Evolutionary conservation across 108 stramenopile genomes (phyloP).

Genomic region (Pseudonitzschia multiseries): DNA sequence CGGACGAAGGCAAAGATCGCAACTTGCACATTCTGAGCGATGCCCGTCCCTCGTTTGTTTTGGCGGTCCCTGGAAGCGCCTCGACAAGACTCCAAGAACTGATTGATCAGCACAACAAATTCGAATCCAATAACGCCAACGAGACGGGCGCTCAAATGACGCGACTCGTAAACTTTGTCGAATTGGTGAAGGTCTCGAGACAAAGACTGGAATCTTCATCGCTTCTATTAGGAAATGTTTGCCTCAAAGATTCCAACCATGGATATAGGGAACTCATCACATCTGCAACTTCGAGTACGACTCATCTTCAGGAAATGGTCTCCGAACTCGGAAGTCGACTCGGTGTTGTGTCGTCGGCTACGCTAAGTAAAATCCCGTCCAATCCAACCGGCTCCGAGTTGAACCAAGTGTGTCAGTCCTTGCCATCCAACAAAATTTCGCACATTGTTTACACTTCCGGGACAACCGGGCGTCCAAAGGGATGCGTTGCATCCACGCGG

Average conservation of each 20-base stretch:
- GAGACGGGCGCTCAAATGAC: neutral
- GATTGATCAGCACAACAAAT: neutral
- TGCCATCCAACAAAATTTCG: conserved; percentile 35
- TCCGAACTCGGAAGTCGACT: conserved; percentile 9
- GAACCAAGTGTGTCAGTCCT: neutral
- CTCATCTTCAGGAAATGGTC: neutral
- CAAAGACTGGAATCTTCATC: neutral
- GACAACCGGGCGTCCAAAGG: conserved; percentile 95
- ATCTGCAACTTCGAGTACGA: neutral
- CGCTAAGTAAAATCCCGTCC: neutral
- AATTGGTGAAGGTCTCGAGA: neutral
- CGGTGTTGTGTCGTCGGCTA: neutral
- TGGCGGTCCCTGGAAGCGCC: conserved; percentile 47
- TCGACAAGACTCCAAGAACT: conserved; percentile 25
- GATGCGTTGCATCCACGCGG: conserved; percentile 69
- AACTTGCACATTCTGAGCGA: conserved; percentile 59
- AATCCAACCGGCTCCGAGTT: neutral
- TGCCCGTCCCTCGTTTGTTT: conserved; percentile 52
- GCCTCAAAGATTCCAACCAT: too few relatives aligned
- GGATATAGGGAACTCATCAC: neutral
- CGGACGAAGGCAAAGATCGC: conserved; percentile 66
- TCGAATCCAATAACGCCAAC: neutral
- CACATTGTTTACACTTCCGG: conserved; percentile 95
- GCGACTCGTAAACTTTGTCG: neutral
- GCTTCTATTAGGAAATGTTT: neutral